Percentiles rank a stretch among this genome's conserved stretches.
Evolutionary conservation across 306 rosid genomes (phyloP).

Genomic region (Trifolium dubium): DNA sequence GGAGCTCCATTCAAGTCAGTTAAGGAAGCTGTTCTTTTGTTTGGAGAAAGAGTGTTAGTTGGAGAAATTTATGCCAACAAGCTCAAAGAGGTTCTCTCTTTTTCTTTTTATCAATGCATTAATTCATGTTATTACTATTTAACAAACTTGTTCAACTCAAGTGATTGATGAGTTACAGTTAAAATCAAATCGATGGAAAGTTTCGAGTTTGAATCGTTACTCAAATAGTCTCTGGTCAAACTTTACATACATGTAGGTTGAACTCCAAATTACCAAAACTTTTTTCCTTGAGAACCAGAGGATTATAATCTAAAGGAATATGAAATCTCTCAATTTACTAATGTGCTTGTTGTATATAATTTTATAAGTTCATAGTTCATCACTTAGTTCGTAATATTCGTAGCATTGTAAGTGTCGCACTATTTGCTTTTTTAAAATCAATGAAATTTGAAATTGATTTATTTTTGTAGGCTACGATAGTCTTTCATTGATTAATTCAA

Average conservation of each 20-base stretch:
- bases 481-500: not conserved
- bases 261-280: too few relatives aligned
- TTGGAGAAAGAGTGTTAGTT: constrained; percentile 81
- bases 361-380: too few relatives aligned
- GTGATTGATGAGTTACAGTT: too few relatives aligned
- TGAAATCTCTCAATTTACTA: not conserved
- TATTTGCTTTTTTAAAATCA: not conserved
- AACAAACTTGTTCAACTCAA: not conserved
- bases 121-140: not conserved
- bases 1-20: constrained; percentile 84
- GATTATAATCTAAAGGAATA: too few relatives aligned
- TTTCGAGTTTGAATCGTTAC: too few relatives aligned
- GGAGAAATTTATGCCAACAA: constrained; percentile 80
- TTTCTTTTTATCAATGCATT: not conserved
- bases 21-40: constrained; percentile 83
- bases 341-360: not conserved
- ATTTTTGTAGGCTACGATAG: not conserved
- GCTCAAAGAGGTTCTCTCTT: constrained; percentile 68
- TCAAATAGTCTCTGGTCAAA: too few relatives aligned
- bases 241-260: too few relatives aligned
- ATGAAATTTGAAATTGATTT: not conserved
- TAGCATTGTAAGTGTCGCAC: too few relatives aligned
- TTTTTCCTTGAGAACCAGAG: too few relatives aligned
- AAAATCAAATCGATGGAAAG: not conserved
- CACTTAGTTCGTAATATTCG: too few relatives aligned